Conservation (phyloP, 148 eudicot genomes). For the Limonium bicolor region DNA sequence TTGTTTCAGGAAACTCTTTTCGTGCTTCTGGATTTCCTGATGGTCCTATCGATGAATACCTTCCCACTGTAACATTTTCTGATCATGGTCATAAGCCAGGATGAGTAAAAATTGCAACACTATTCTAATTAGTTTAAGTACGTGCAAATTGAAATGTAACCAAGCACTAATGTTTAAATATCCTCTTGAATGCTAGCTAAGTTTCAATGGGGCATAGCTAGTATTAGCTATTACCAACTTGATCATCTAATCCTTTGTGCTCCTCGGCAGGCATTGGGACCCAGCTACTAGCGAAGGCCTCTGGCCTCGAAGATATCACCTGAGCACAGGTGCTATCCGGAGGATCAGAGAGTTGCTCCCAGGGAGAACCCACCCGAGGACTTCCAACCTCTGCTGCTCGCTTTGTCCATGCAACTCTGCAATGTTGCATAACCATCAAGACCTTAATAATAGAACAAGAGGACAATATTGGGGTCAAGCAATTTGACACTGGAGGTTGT, state of each 20-base stretch:
- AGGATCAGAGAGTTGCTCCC: conserved; percentile 13
- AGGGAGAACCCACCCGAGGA: conserved; percentile 11
- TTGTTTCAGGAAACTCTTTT: conserved; percentile 14
- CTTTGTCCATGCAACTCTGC: conserved; percentile 41
- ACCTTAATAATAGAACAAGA: too few relatives aligned
- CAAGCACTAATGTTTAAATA: too few relatives aligned
- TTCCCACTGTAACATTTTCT: conserved; percentile 36
- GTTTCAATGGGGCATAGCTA: too few relatives aligned
- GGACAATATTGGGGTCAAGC: neutral
- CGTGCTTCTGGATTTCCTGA: conserved; percentile 24
- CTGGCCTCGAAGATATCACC: conserved; percentile 17
- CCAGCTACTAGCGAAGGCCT: conserved; percentile 39
- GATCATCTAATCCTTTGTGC: conserved; percentile 12
- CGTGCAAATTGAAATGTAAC: too few relatives aligned
- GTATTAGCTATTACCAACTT: too few relatives aligned
- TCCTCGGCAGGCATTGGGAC: conserved; percentile 26
- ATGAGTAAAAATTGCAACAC: too few relatives aligned
- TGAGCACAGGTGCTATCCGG: conserved; percentile 34
- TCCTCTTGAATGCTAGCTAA: too few relatives aligned
- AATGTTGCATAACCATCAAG: too few relatives aligned
- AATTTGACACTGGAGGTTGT: too few relatives aligned
- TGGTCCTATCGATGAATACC: conserved; percentile 34
- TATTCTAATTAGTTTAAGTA: too few relatives aligned
- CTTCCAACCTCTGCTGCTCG: conserved; percentile 23
- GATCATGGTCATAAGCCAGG: neutral